A percentile compares a stretch with the other conserved stretches of the same genome.
These are phyloP conservation scores for Cladosporium sp. DNA, from an alignment of 2,329 filamentous ascomycete genomes.

Conservation along the genomic window DNA sequence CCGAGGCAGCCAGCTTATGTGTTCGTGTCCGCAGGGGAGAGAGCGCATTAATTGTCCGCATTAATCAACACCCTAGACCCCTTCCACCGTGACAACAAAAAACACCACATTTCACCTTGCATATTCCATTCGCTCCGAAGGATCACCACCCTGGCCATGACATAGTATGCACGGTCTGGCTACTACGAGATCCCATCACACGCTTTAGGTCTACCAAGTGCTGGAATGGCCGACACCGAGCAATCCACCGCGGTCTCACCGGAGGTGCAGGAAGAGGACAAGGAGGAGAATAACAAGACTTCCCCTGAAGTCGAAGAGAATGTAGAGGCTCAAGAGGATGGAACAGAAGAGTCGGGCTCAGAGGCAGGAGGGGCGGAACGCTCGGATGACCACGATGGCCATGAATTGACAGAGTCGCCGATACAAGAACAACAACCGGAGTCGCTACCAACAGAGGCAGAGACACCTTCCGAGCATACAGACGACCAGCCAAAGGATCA, in stretches of 20 bases:
- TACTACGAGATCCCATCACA: constrained; percentile 14
- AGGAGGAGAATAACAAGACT: background rate
- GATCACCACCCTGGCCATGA: constrained; percentile 13
- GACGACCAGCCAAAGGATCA: background rate
- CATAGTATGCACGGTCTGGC: constrained; percentile 18
- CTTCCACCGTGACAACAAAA: background rate
- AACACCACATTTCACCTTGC: background rate
- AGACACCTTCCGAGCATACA: background rate
- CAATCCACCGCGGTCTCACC: constrained; percentile 25
- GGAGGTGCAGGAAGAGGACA: constrained; percentile 25
- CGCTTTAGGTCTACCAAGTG: constrained; percentile 29
- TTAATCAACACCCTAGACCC: background rate
- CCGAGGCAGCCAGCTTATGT: constrained; percentile 13
- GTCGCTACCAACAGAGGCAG: background rate
- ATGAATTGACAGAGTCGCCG: constrained; percentile 19
- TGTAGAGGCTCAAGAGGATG: background rate
- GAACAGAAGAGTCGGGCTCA: background rate
- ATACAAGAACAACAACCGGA: constrained; percentile 3
- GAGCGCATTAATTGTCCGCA: background rate
- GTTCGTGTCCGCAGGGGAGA: constrained; percentile 12
- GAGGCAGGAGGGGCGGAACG: background rate
- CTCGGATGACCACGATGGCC: background rate
- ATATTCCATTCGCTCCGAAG: background rate
- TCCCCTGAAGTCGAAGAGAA: background rate
- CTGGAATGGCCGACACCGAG: constrained; percentile 34